These are phyloP conservation scores for Pseudocercospora cruenta DNA, from an alignment of 2,329 filamentous ascomycete genomes.

Conservation along the genomic window DNA sequence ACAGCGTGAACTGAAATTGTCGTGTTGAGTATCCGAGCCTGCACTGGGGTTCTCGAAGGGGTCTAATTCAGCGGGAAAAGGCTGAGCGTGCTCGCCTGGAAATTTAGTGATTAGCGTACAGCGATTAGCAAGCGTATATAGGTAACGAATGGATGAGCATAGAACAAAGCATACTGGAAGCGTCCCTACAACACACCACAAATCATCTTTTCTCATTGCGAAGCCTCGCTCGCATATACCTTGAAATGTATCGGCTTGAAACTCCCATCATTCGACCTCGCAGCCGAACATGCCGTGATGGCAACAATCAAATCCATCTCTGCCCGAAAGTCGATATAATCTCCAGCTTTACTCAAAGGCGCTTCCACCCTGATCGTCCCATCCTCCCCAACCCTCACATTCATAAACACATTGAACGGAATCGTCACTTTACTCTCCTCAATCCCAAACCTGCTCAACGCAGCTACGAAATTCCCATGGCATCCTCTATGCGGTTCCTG, in stretches of 20 bases:
- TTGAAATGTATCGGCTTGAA: constrained; percentile 29
- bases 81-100: neutral
- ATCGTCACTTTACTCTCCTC: constrained; percentile 29
- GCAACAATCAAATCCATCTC: constrained; percentile 36
- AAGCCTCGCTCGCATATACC: neutral
- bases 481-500: constrained; percentile 34
- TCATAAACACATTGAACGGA: constrained; percentile 37
- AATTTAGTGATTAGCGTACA: constrained; percentile 6
- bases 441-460: constrained; percentile 27
- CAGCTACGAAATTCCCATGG: constrained; percentile 34
- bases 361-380: constrained; percentile 31
- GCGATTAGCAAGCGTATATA: constrained; percentile 11
- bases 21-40: neutral
- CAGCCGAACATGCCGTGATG: constrained; percentile 32
- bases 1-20: constrained; percentile 9
- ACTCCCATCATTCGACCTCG: constrained; percentile 31
- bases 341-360: constrained; percentile 32
- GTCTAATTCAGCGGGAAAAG: neutral
- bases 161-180: neutral
- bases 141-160: constrained; percentile 3
- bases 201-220: too few species aligned
- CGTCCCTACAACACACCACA: too few species aligned
- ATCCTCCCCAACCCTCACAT: constrained; percentile 31
- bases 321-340: constrained; percentile 33
- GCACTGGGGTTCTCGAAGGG: too few species aligned